A percentile compares a stretch with the other conserved stretches of the same genome.
Evolutionary conservation across 257 asterid species (phyloP).

Genomic region (Anisodus acutangulus): DNA sequence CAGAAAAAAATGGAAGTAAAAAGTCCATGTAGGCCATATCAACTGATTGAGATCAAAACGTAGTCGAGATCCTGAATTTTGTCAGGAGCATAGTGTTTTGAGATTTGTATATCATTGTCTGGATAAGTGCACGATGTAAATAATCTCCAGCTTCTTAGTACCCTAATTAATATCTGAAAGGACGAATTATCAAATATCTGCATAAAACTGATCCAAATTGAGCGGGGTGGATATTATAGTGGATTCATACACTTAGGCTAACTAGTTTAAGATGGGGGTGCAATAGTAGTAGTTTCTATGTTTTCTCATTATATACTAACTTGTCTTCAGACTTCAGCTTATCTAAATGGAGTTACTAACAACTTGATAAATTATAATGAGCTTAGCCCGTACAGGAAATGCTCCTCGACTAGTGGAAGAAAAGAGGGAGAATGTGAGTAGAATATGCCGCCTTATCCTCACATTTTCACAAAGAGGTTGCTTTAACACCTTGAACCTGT

Average conservation of each 20-base stretch:
- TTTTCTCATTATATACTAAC: background rate
- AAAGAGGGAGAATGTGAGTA: background rate
- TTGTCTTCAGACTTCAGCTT: background rate
- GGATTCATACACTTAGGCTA: background rate
- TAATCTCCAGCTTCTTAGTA: background rate
- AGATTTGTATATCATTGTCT: conserved; percentile 12
- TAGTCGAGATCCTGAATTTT: background rate
- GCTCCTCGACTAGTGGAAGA: background rate
- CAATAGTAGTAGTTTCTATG: background rate
- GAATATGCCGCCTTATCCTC: background rate
- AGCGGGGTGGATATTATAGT: background rate
- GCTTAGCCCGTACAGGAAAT: background rate
- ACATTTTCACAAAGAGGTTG: conserved; percentile 15
- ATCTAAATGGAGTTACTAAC: conserved; percentile 7
- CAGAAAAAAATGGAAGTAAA: background rate
- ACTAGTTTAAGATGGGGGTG: conserved; percentile 11
- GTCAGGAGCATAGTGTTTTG: background rate
- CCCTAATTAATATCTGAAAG: background rate
- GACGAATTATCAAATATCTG: conserved; percentile 10
- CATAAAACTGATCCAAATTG: background rate
- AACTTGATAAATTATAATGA: background rate
- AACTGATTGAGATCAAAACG: background rate
- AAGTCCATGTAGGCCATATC: conserved; percentile 2
- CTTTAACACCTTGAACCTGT: background rate
- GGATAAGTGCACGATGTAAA: conserved; percentile 4